Evolutionary conservation across 768 basidiomycete species (phyloP), one percentile per base, ranked within the genome.

Genomic region (Panellus pusillus): DNA sequence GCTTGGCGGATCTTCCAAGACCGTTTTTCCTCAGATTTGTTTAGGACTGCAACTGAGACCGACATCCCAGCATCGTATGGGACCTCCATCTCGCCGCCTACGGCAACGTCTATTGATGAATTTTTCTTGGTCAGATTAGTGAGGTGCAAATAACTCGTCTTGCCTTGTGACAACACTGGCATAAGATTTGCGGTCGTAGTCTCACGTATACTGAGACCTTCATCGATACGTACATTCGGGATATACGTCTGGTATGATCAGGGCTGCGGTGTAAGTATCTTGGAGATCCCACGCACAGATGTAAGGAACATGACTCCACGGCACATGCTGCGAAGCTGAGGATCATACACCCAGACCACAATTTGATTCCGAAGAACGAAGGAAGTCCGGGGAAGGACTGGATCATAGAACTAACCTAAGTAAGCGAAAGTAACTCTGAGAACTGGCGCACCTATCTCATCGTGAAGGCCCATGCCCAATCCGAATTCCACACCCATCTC

Each of bases 401-500:
- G 31, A 7, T 6, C 6, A 32, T 32, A 32, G 6, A 32, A 13
- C 31, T 32, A n/a, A n/a, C n/a, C n/a, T n/a, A n/a, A n/a, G n/a
- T n/a, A n/a, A n/a, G n/a, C n/a, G n/a, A n/a, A n/a, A n/a, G n/a
- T n/a, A n/a, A n/a, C n/a, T n/a, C n/a, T n/a, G n/a, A n/a, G n/a
- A n/a, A n/a, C n/a, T n/a, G n/a, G n/a, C n/a, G n/a, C n/a, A n/a
- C n/a, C n/a, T n/a, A n/a, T n/a, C n/a, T 40, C 28, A 15, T 32
- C 20, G 2, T 37, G 44, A 1, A 52, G 11, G n/a, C 39, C 6
- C 41, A 52, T 31, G 6, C 51, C 51, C 17, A 52, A 19, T 17
- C 51, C 51, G 38, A 52, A 45, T 17, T 52, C 44, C 11, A 52
- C 44, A 0, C 15, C 12, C 51, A 45, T 45, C 18, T 52, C 44